These are phyloP conservation scores for Leucocoprinus leucothites DNA, from an alignment of 768 basidiomycete genomes.

Conservation along the genomic window DNA sequence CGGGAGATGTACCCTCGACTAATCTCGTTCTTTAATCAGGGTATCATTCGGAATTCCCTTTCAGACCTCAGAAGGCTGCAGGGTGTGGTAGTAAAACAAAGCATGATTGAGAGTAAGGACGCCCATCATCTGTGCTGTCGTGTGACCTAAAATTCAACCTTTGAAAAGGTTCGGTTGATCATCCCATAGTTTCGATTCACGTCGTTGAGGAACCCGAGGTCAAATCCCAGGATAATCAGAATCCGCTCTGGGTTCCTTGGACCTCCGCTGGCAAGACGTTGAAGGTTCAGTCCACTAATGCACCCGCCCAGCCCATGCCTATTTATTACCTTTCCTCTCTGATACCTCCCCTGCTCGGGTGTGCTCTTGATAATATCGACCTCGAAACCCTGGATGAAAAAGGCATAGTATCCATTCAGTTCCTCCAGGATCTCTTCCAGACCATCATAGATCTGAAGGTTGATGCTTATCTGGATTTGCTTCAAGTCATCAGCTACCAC, in stretches of 20 bases:
- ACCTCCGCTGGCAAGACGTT: slow-evolving; percentile 12
- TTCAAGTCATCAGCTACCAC: slow-evolving; percentile 71
- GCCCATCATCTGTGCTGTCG: not conserved
- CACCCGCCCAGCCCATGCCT: slow-evolving; percentile 50
- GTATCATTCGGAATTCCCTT: slow-evolving; percentile 52
- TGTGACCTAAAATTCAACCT: not conserved
- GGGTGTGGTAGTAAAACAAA: slow-evolving; percentile 20
- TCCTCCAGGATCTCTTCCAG: slow-evolving; percentile 49
- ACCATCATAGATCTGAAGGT: slow-evolving; percentile 55
- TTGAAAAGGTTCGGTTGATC: slow-evolving; percentile 17
- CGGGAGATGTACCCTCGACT: slow-evolving; percentile 60
- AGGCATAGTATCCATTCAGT: slow-evolving; percentile 28
- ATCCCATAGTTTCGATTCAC: slow-evolving; percentile 54
- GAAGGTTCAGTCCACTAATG: slow-evolving; percentile 47
- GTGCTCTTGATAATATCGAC: slow-evolving; percentile 38
- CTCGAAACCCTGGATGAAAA: slow-evolving; percentile 31
- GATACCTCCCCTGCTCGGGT: slow-evolving; percentile 58
- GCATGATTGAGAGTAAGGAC: slow-evolving; percentile 8
- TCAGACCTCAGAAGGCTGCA: slow-evolving; percentile 40
- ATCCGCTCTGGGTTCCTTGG: not conserved
- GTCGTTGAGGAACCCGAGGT: slow-evolving; percentile 49
- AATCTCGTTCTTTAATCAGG: slow-evolving; percentile 65
- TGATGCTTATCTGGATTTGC: slow-evolving; percentile 67
- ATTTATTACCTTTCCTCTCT: slow-evolving; percentile 63
- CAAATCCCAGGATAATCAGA: not conserved